These are phyloP conservation scores for Melaleuca quinquenervia DNA, from an alignment of 345 rosid genomes.

Conservation along the genomic window DNA sequence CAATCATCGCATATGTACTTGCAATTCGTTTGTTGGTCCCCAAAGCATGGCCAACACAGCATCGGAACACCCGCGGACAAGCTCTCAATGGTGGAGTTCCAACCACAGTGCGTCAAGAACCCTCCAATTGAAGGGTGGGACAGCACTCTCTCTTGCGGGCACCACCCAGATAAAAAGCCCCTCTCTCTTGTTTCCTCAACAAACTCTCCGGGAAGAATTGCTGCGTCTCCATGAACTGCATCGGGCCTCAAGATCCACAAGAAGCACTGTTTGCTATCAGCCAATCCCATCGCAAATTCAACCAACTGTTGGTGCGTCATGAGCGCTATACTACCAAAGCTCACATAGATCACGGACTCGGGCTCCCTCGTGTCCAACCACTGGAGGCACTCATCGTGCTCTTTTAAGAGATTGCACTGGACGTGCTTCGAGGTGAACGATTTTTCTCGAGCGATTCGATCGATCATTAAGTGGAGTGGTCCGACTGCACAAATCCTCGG, in stretches of 20 bases:
- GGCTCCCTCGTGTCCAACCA: neutral
- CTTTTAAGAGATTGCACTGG: neutral
- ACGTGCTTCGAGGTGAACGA: neutral
- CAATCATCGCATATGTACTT: constrained; percentile 18
- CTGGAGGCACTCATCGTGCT: neutral
- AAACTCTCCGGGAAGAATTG: neutral
- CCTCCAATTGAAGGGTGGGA: constrained; percentile 6
- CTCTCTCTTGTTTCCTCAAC: neutral
- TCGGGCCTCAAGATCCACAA: constrained; percentile 14
- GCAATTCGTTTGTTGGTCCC: constrained; percentile 11
- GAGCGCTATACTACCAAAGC: neutral
- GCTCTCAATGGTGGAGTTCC: constrained; percentile 18
- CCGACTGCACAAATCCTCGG: neutral
- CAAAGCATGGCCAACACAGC: constrained; percentile 11
- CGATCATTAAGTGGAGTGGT: neutral
- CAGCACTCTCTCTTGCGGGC: constrained; percentile 8
- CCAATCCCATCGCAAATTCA: constrained; percentile 13
- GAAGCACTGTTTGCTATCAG: constrained; percentile 2
- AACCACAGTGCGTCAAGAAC: constrained; percentile 12
- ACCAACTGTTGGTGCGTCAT: neutral
- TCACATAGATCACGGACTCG: neutral
- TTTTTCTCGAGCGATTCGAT: neutral
- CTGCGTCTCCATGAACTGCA: neutral
- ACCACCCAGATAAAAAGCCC: constrained; percentile 4
- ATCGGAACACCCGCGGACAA: constrained; percentile 1